Base-by-base conservation (phyloP, 2,329 filamentous ascomycete species). In the Botrytis galanthina region DNA sequence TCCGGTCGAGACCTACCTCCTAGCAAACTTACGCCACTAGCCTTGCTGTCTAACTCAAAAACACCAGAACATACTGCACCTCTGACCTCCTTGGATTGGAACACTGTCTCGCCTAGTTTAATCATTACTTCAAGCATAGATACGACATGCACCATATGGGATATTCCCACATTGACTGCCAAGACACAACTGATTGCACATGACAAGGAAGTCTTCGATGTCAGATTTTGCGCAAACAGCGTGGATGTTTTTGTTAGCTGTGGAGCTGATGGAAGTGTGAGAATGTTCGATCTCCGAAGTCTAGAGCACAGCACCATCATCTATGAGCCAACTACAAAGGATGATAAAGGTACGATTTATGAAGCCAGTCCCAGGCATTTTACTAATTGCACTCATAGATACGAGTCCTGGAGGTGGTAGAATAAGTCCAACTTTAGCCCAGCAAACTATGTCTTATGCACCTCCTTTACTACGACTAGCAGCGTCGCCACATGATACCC, bases 41-140 rank as follows among this genome's bases (percentile, higher is more conserved):
- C 96, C 0, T 87, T 99, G 70, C 86, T 99, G 26, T 98, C 95
- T 48, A 99, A 99, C 83, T 98, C 95, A 44, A 99, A 99, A 84
- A 98, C 96, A 0, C 96, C 96, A 6, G 96, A 99, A 80, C 97
- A 99, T 81, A 99, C 96, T 8, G 96, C 96, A 22, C 96, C 96
- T 32, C 89, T 99, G 74, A 99, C 96, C 2, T 98, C 95, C 26
- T 87, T 99, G 64, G 96, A 99, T 82, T 99, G 96, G 96, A 99
- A 99, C 80, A 97, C 93, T 2, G 92, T 99, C 70, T 97, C 94
- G 37, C 96, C 96, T 0, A 98, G 95, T 82, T 86, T 99, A 71
- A 99, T 99, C 81, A 99, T 99, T 80, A 99, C 96, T 1, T 98
- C 95, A 5, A 98, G 95, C 82, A 99, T 99, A 80, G 96, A 99